Conservation (phyloP, 2,329 filamentous ascomycete genomes). For the Didymella pomorum region DNA sequence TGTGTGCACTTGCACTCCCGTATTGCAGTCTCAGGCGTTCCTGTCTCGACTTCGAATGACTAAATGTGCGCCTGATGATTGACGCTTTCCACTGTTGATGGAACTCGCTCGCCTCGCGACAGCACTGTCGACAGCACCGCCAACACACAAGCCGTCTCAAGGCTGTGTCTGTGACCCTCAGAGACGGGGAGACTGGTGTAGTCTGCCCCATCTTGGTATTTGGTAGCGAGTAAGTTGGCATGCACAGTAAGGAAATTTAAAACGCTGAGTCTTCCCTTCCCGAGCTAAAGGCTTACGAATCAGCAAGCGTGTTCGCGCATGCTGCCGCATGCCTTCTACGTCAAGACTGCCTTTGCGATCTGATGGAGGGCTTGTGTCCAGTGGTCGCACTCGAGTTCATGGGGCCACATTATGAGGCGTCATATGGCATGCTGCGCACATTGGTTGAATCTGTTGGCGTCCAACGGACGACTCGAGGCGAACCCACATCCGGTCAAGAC, state of each 20-base stretch:
- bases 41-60: not conserved
- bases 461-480: constrained; percentile 1
- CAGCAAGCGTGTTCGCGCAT: constrained; percentile 34
- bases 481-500: not conserved
- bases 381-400: constrained; percentile 1
- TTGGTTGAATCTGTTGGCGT: constrained; percentile 8
- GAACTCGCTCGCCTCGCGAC: not conserved
- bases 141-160: not conserved
- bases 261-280: constrained; percentile 35
- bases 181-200: not conserved
- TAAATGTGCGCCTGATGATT: not conserved
- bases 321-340: constrained; percentile 13
- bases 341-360: constrained; percentile 10
- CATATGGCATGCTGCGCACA: constrained; percentile 10
- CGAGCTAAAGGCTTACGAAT: constrained; percentile 45
- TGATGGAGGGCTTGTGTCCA: constrained; percentile 2
- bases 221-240: constrained; percentile 21
- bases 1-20: not conserved
- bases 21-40: constrained; percentile 2
- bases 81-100: not conserved
- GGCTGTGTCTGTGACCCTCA: not conserved
- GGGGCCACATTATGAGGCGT: constrained; percentile 13
- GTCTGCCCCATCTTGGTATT: constrained; percentile 13
- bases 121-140: not conserved
- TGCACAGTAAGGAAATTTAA: constrained; percentile 31